Percentiles rank a stretch among this genome's conserved stretches.
Evolutionary conservation across 495 filamentous ascomycete genomes (phyloP).

Genomic region (Hamigera avellanea): DNA sequence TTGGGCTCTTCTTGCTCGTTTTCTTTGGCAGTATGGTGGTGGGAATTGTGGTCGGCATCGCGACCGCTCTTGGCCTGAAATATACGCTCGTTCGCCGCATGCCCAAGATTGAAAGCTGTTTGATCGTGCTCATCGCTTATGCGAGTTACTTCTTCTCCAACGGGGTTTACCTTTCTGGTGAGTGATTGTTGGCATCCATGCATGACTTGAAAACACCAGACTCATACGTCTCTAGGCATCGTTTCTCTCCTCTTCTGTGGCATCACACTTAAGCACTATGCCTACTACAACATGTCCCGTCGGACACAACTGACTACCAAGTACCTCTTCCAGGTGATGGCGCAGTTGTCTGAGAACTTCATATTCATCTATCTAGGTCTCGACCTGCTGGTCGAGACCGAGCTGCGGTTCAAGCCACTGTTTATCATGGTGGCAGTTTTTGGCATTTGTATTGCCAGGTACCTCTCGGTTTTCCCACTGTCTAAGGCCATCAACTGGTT

Average conservation of each 20-base stretch:
- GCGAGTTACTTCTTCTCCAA: conserved; percentile 96
- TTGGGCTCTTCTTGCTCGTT: conserved; percentile 87
- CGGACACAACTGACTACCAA: conserved; percentile 96
- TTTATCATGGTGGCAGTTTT: conserved; percentile 87
- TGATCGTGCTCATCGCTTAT: conserved; percentile 89
- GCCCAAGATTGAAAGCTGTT: conserved; percentile 91
- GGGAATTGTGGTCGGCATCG: conserved; percentile 75
- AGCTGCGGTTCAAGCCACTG: conserved; percentile 85
- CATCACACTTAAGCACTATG: conserved; percentile 96
- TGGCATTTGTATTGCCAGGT: conserved; percentile 84
- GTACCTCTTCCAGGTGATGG: conserved; percentile 89
- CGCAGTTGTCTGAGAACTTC: conserved; percentile 95
- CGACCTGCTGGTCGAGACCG: conserved; percentile 80
- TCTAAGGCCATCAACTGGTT: conserved; percentile 88
- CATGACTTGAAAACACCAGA: background rate
- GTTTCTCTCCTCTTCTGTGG: conserved; percentile 95
- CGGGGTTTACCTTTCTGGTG: conserved; percentile 88
- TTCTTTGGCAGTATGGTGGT: conserved; percentile 93
- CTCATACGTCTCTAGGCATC: conserved; percentile 57
- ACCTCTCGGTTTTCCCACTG: conserved; percentile 87
- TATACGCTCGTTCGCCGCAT: conserved; percentile 85
- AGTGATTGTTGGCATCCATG: conserved; percentile 10
- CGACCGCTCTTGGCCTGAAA: conserved; percentile 78
- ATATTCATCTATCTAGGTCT: conserved; percentile 98
- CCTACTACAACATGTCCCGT: conserved; percentile 99